phyloP scores from a whole-genome alignment of 106 monocot genomes.

The Dactylorhiza incarnata region DNA sequence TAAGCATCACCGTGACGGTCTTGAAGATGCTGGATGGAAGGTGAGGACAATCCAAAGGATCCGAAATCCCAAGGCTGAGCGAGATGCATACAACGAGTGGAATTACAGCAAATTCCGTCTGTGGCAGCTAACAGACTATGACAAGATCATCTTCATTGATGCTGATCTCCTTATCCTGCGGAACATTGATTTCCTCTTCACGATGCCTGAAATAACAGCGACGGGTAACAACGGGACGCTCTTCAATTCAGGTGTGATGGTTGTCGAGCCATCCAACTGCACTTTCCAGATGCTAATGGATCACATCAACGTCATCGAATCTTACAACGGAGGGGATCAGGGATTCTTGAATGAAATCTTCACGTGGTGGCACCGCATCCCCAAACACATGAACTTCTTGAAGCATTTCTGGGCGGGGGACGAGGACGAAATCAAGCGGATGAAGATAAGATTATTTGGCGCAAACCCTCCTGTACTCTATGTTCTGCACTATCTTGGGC shows the following conservation, averaged over 20 bases:
- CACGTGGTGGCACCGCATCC: constrained; percentile 58
- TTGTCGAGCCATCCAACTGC: constrained; percentile 45
- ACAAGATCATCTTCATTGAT: constrained; percentile 50
- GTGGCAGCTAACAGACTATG: constrained; percentile 55
- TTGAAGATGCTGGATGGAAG: constrained; percentile 22
- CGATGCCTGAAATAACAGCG: constrained; percentile 41
- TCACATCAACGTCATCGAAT: constrained; percentile 30
- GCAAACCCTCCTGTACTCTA: constrained; percentile 43
- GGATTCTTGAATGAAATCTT: constrained; percentile 56
- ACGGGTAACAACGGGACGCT: constrained; percentile 47
- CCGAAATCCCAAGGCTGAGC: constrained; percentile 50
- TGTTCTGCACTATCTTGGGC: constrained; percentile 47
- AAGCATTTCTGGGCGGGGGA: constrained; percentile 53
- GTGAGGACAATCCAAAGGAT: constrained; percentile 43
- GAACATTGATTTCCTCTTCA: constrained; percentile 48
- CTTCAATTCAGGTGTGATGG: constrained; percentile 61
- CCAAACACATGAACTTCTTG: constrained; percentile 48
- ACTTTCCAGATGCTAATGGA: constrained; percentile 44
- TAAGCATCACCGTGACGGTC: constrained; percentile 27
- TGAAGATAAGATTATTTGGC: constrained; percentile 26
- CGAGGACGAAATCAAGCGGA: constrained; percentile 30
- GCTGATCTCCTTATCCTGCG: constrained; percentile 46
- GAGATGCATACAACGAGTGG: constrained; percentile 53
- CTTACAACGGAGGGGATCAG: constrained; percentile 58
- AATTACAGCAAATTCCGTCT: constrained; percentile 67